Base-by-base conservation (phyloP, 495 filamentous ascomycete genomes). In the Baudoinia panamericana region DNA sequence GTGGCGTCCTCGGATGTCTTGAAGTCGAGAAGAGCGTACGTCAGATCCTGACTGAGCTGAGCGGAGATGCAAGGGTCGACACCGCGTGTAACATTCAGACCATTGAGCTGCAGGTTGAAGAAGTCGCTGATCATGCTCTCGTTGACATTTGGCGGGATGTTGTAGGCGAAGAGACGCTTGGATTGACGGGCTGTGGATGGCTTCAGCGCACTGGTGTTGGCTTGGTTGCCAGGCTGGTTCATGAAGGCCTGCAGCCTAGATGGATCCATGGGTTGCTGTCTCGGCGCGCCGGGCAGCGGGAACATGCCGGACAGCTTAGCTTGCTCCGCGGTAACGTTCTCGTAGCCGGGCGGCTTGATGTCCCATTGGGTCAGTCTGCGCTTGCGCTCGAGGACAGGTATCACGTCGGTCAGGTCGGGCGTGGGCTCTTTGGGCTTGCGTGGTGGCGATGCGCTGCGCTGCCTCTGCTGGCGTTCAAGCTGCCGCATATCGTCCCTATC, bases 221-320 rank as follows among this genome's bases (percentile, higher is more conserved):
- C 73, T 5, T 77, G 68, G 36, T 78, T 79, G 29, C 72, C 77
- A 24, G 87, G 80, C 56, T 88, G 87, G 60, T 75, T 83, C 79
- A 95, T 88, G 61, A 99, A 90, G 21, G 87, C 84, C 63, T 95
- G 84, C 27, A 99, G 72, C 51, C 85, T 86, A 31, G 76, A 83
- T 18, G 92, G 87, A 48, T 97, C 90, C 82, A 97, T 92, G 3
- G 87, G 84, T 55, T 94, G 86, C 53, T 93, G 86, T 48, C 92
- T 76, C 35, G 90, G 90, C 30, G 88, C 90, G 45, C 90, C 90
- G 4, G 90, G 90, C 7, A 99, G 75, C 43, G 90, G 87, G 67
- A 99, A 99, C 90, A 96, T 94, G 63, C 77, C 77, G n/a, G 90
- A 99, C 24, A 99, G 71, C 68, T 99, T 99, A 19, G 90, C 92